These are phyloP conservation scores for Daldinia caldariorum DNA, from an alignment of 495 filamentous ascomycete species.

Conservation along the genomic window DNA sequence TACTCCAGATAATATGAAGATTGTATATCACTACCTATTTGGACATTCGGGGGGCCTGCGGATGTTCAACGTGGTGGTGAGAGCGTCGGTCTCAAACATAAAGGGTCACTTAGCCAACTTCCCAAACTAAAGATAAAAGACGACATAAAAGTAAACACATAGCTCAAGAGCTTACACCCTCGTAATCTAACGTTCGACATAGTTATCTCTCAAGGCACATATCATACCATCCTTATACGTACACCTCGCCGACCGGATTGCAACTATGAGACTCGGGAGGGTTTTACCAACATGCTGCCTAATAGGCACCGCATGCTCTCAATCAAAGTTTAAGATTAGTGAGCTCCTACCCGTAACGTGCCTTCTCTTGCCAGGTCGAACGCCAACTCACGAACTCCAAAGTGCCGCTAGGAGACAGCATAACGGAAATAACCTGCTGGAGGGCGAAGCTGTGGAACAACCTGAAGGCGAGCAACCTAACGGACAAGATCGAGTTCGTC, in stretches of 20 bases:
- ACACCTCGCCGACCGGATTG: not conserved
- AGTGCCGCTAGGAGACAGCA: constrained; percentile 56
- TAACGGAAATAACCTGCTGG: constrained; percentile 58
- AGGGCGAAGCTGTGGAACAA: constrained; percentile 52
- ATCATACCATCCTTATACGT: not conserved
- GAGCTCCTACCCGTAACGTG: not conserved
- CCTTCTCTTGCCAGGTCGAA: not conserved
- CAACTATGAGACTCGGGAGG: constrained; percentile 23
- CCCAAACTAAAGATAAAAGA: not conserved
- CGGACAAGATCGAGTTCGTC: constrained; percentile 51
- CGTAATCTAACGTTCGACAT: not conserved
- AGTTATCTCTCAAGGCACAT: not conserved
- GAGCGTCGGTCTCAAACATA: not conserved
- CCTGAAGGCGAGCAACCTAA: constrained; percentile 44
- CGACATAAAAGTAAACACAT: not conserved
- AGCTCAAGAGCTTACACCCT: not conserved
- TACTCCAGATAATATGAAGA: not conserved
- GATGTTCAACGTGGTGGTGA: constrained; percentile 10
- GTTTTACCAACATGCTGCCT: constrained; percentile 14
- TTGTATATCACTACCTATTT: constrained; percentile 33
- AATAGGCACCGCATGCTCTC: constrained; percentile 2
- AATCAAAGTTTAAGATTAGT: constrained; percentile 35
- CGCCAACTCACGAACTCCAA: constrained; percentile 4
- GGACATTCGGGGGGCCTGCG: constrained; percentile 2
- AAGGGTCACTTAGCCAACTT: not conserved